Percentiles rank a stretch among this genome's conserved stretches.
These are phyloP conservation scores for Aquilaria malaccensis DNA, from an alignment of 345 rosid species.

Conservation along the genomic window DNA sequence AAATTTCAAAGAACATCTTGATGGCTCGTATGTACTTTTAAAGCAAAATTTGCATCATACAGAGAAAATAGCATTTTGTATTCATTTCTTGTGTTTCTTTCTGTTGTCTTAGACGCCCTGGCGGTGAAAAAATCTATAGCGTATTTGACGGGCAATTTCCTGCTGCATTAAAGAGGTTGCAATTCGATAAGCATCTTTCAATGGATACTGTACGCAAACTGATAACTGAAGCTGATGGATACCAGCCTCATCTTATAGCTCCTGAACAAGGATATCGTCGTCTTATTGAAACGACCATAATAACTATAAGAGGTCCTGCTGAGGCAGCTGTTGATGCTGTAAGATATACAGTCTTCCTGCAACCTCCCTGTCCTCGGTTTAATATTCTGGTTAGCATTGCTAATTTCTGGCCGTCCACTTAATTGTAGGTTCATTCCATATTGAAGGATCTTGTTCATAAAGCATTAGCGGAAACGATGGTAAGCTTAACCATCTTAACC, in stretches of 20 bases:
- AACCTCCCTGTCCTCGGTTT: neutral
- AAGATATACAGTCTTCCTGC: conserved; percentile 7
- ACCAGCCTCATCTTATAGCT: conserved; percentile 96
- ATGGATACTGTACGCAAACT: conserved; percentile 81
- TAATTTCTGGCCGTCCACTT: conserved; percentile 5
- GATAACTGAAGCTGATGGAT: conserved; percentile 97
- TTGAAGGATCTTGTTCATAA: conserved; percentile 84
- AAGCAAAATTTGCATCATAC: neutral
- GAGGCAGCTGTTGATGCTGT: conserved; percentile 98
- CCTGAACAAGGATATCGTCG: conserved; percentile 98
- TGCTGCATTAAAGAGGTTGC: conserved; percentile 83
- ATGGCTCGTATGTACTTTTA: conserved; percentile 51
- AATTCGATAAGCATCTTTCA: conserved; percentile 85
- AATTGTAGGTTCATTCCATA: conserved; percentile 65
- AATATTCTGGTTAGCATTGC: conserved; percentile 1
- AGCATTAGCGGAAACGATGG: conserved; percentile 59
- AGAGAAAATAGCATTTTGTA: neutral
- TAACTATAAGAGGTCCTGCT: conserved; percentile 85
- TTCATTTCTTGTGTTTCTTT: conserved; percentile 6
- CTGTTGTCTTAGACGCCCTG: conserved; percentile 65
- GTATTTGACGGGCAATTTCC: conserved; percentile 92
- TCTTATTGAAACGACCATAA: conserved; percentile 81
- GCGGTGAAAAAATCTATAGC: conserved; percentile 83
- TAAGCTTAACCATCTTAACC: conserved; percentile 20
- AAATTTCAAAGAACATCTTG: conserved; percentile 90